Base-by-base conservation (phyloP, 805 yeast species). In the Candida maris region DNA sequence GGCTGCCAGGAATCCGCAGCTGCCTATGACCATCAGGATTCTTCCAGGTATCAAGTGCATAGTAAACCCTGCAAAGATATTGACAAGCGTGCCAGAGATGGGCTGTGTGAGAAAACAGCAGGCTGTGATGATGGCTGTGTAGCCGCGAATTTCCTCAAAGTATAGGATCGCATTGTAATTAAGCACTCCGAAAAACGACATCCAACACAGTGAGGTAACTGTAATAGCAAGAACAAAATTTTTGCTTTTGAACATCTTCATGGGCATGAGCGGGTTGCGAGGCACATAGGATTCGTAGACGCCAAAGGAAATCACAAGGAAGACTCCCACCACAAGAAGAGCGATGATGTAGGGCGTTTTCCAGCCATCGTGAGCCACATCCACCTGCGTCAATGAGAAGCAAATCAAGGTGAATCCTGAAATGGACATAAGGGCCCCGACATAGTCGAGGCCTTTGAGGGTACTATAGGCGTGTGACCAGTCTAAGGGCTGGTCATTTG, bases 231-330 rank as follows among this genome's bases (percentile, higher is more conserved):
- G 27, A 12, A 64, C 52, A 32, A 72, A 72, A 26, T 65, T 64
- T 19, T 45, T 54, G 35, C 51, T 61, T 30, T 49, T 57, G 66
- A 71, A 71, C 38, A 71, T 51, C 24, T 41, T 36, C 63, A 70
- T 62, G 8, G 77, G 77, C 69, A 71, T 67, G 14, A 72, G 48
- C n/a, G 77, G 76, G n/a, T 52, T 47, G 27, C 40, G 29, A 1
- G 75, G 68, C 1, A 67, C 38, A 28, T 61, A 61, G 3, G 45
- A 29, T 48, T 73, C 76, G 44, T 64, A 70, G 6, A 64, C 9
- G 3, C 58, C 59, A 30, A 68, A 62, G 0, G 37, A 49, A 1
- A 52, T 49, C 14, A 71, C 42, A n/a, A 68, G 36, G 1, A 48
- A 36, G 5, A 62, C 45, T 1, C 74, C 72, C 6, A 69, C 56